A percentile compares a stretch with the other conserved stretches of the same genome.
Evolutionary conservation across 2,329 filamentous ascomycete genomes (phyloP).

Genomic region (Xylariaceae sp.): DNA sequence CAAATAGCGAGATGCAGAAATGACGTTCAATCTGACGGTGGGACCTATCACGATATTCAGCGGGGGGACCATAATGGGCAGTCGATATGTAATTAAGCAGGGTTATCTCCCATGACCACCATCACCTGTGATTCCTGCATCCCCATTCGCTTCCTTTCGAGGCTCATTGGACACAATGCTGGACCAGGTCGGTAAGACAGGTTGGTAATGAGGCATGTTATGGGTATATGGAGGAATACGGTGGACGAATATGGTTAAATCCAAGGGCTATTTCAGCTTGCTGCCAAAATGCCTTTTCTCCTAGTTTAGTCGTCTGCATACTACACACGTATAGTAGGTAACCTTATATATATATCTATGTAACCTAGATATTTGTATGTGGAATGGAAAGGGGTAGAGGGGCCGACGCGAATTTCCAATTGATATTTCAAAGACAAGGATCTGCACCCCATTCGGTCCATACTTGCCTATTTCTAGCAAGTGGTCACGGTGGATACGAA

Average conservation of each 20-base stretch:
- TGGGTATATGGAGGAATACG: background rate
- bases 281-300: background rate
- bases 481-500: constrained; percentile 17
- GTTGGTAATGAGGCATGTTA: no score
- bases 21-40: constrained; percentile 29
- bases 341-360: no score
- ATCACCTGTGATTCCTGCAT: background rate
- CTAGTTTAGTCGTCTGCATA: no score
- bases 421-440: background rate
- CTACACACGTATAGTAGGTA: no score
- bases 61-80: constrained; percentile 16
- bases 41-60: constrained; percentile 28
- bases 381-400: constrained; percentile 3
- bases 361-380: background rate
- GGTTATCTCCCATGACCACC: constrained; percentile 26
- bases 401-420: constrained; percentile 17
- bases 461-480: constrained; percentile 24
- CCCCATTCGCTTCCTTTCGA: constrained; percentile 11
- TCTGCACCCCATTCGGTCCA: background rate
- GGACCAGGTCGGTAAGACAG: background rate
- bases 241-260: background rate
- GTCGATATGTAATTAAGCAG: constrained; percentile 12
- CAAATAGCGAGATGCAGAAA: constrained; percentile 28
- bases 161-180: constrained; percentile 14
- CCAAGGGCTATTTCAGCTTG: background rate